These are phyloP conservation scores for Ustilago esculenta DNA, from an alignment of 1,284 basidiomycete species.

Conservation along the genomic window DNA sequence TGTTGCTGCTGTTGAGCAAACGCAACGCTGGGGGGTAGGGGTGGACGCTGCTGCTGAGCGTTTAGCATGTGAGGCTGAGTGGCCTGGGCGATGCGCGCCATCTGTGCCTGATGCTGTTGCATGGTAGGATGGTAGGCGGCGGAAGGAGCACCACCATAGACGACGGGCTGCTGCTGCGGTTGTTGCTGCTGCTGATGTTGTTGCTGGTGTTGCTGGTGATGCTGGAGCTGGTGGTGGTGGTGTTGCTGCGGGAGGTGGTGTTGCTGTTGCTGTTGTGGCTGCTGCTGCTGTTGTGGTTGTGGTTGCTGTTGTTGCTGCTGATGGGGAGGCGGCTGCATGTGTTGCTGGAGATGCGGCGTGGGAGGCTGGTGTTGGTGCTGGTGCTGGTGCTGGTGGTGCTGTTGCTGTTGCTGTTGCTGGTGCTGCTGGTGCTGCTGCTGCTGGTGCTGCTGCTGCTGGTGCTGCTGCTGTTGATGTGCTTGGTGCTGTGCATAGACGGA, in stretches of 20 bases:
- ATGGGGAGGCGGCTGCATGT: slow-evolving; percentile 5
- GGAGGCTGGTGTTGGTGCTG: slow-evolving; percentile 3
- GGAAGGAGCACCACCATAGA: slow-evolving; percentile 18
- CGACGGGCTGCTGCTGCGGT: slow-evolving; percentile 23
- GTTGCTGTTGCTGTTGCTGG: slow-evolving; percentile 11
- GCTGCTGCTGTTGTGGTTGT: slow-evolving; percentile 3
- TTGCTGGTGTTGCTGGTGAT: slow-evolving; percentile 9
- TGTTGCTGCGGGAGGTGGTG: slow-evolving; percentile 23
- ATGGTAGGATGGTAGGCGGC: slow-evolving; percentile 45
- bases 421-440: slow-evolving; percentile 20
- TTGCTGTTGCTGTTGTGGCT: slow-evolving; percentile 22
- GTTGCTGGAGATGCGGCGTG: neutral
- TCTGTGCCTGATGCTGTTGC: slow-evolving; percentile 47
- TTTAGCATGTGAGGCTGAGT: slow-evolving; percentile 32
- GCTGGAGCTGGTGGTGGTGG: slow-evolving; percentile 5
- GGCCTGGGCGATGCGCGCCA: slow-evolving; percentile 36
- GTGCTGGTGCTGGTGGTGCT: slow-evolving; percentile 13
- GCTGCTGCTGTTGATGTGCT: slow-evolving; percentile 22
- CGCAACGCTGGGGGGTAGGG: slow-evolving; percentile 17
- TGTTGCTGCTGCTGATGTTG: slow-evolving; percentile 25
- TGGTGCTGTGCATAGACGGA: slow-evolving; percentile 32
- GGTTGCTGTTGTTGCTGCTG: slow-evolving; percentile 8
- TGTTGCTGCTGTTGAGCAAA: slow-evolving; percentile 34
- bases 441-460: slow-evolving; percentile 20
- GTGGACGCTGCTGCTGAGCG: slow-evolving; percentile 33